Evolutionary conservation across 2,329 filamentous ascomycete species (phyloP), one percentile per base, ranked within the genome.

Genomic region (Pseudomassariella vexata): DNA sequence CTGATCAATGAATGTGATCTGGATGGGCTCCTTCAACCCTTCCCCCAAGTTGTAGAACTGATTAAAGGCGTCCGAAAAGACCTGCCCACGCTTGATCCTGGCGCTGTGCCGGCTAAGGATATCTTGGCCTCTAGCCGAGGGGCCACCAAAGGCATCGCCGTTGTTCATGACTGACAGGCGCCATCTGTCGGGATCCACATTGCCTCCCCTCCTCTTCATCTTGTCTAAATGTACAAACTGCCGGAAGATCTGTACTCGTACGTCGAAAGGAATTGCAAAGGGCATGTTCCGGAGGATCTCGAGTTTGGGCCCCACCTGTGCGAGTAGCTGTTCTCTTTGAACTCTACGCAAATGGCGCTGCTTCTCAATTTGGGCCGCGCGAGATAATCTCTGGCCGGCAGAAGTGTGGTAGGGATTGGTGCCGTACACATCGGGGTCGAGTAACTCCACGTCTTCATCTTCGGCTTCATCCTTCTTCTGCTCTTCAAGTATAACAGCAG

Each of bases 201-300:
- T 63, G 0, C 85, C 86, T 18, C 71, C 66, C 42, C 87, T 68
- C 40, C 87, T 68, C 41, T 80, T 79, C 30, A 70, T 57, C 54
- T 92, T 87, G 57, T 98, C 92, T 5, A 89, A 66, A 19, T 76
- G 62, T n/a, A 96, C 85, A 47, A 96, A 96, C 50, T 95, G 79
- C 19, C 89, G 78, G 57, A 98, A 96, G 16, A 96, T 90, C 52
- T 88, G 79, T 5, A 98, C 92, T 28, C 92, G 72, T 0, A 85
- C 92, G 22, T 85, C 78, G 47, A 98, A 98, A 0, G 90, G 92
- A 26, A 98, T 92, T 44, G 90, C 85, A 54, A 96, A 98, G 0
- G 92, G 92, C 80, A 98, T 94, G 49, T 96, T 94, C 45, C 92
- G 82, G 30, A 98, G 61, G 5, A 98, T 85, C 50, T 95, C 89